Evolutionary conservation across 1,284 basidiomycete species (phyloP), one percentile per base, ranked within the genome.

Genomic region (Abortiporus biennis): DNA sequence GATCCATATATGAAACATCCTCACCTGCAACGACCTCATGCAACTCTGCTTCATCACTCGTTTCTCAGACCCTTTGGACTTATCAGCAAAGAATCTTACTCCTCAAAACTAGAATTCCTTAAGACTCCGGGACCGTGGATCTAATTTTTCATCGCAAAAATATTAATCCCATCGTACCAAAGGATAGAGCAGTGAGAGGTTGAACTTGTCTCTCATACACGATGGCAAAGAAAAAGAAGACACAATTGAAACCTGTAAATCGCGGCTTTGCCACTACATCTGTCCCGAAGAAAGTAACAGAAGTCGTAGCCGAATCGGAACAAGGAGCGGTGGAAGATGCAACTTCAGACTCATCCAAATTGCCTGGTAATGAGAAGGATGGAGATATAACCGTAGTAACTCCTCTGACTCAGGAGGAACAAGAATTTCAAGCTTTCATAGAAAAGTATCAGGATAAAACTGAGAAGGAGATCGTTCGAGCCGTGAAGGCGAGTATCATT

Each of bases 191-290:
- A n/a, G n/a, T n/a, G n/a, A n/a, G n/a, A n/a, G n/a, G n/a, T n/a
- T n/a, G n/a, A n/a, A n/a, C n/a, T n/a, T n/a, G n/a, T n/a, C n/a
- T n/a, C n/a, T n/a, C n/a, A n/a, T n/a, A n/a, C 36, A 46, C 13
- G 51, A 88, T 90, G 86, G 75, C 81, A 39, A 93, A 93, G 72
- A 93, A 91, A 70, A 90, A 84, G 72, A 92, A 89, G 66, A 76
- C 80, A 1, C 82, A 88, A 52, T 58, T 89, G 54, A 92, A 90
- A 64, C 81, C 85, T 45, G 68, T 85, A 46, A 74, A 59, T 30
- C 73, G 82, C 44, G 89, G 87, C 12, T 92, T 94, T 56, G 86
- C 91, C 30, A 93, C 92, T 1, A 91, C 86, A 6, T 97, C 93
- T 20, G 76, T 84, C 37, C 90, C 84, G 42, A 95, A 89, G 74